A percentile compares a stretch with the other conserved stretches of the same genome.
Evolutionary conservation across 805 yeast genomes (phyloP).

Genomic region (Metahyphopichia silvanorum): DNA sequence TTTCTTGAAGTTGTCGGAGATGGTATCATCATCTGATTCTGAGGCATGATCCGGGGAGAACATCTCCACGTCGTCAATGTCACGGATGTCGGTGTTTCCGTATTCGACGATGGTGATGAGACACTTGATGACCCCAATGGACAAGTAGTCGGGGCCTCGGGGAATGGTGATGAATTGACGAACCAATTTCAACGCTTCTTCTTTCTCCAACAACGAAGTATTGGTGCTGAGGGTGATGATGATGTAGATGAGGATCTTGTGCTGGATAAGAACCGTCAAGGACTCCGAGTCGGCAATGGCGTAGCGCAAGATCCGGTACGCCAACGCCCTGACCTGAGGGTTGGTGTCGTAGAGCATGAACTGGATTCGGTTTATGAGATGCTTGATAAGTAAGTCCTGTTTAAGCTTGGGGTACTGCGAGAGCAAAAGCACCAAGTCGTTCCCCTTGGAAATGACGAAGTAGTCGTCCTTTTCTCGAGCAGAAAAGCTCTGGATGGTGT

Average conservation of each 20-base stretch:
- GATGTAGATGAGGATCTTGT: constrained; percentile 60
- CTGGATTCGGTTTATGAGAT: constrained; percentile 57
- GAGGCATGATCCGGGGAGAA: constrained; percentile 1
- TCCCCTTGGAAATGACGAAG: constrained; percentile 55
- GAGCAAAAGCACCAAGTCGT: constrained; percentile 58
- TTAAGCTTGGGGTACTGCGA: constrained; percentile 57
- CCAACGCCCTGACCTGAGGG: constrained; percentile 67
- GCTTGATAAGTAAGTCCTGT: constrained; percentile 58
- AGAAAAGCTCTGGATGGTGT: constrained; percentile 51
- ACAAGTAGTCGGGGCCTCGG: constrained; percentile 49
- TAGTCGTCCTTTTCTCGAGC: constrained; percentile 49
- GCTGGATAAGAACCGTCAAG: constrained; percentile 47
- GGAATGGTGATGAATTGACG: constrained; percentile 56
- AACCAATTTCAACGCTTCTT: constrained; percentile 71
- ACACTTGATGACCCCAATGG: constrained; percentile 64
- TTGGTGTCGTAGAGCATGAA: constrained; percentile 55
- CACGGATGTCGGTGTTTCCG: constrained; percentile 10
- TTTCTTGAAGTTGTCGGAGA: constrained; percentile 36
- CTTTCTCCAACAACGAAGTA: constrained; percentile 57
- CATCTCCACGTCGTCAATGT: constrained; percentile 3
- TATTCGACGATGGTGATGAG: constrained; percentile 61
- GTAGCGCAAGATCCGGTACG: constrained; percentile 70
- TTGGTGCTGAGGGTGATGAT: constrained; percentile 61
- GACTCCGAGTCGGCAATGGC: constrained; percentile 55
- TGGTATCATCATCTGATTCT: constrained; percentile 3